phyloP scores from a whole-genome alignment of 352 stramenopile species.

The Phytophthora colocasiae region DNA sequence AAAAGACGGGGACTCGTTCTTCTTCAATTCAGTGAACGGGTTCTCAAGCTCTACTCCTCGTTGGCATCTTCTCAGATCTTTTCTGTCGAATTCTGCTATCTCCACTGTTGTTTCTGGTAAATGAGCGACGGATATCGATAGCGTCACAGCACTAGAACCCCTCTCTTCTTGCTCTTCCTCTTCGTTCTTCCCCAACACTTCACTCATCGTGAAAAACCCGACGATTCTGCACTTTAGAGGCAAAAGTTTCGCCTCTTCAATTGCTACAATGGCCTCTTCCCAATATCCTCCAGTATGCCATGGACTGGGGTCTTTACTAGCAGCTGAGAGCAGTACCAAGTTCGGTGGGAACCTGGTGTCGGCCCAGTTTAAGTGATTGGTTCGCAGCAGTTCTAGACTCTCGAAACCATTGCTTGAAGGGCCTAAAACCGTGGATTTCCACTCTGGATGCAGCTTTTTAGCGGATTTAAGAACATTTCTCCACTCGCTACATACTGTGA shows the following conservation, averaged over 20 bases:
- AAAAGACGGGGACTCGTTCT: conserved; percentile 42
- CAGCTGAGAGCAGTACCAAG: conserved; percentile 46
- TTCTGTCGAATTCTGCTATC: conserved; percentile 56
- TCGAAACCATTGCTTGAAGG: conserved; percentile 25
- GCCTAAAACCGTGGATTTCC: conserved; percentile 46
- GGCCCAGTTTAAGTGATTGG: conserved; percentile 37
- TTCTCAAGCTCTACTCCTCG: conserved; percentile 42
- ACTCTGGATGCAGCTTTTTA: conserved; percentile 40
- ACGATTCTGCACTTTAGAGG: conserved; percentile 50
- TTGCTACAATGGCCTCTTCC: conserved; percentile 37
- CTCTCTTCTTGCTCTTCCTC: not conserved
- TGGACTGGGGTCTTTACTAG: conserved; percentile 29
- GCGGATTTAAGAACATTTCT: conserved; percentile 22
- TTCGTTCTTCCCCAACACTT: conserved; percentile 24
- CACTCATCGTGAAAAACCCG: conserved; percentile 44
- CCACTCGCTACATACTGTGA: conserved; percentile 40
- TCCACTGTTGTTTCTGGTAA: conserved; percentile 57
- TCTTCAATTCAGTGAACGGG: conserved; percentile 34
- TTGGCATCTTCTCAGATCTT: conserved; percentile 50
- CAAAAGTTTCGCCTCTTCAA: conserved; percentile 49
- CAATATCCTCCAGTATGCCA: conserved; percentile 52
- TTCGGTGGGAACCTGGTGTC: conserved; percentile 51
- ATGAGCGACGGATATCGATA: conserved; percentile 47
- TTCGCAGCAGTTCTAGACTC: conserved; percentile 46
- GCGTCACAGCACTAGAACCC: conserved; percentile 34